Base-by-base conservation (phyloP, 257 asterid species). In the Catharanthus roseus region DNA sequence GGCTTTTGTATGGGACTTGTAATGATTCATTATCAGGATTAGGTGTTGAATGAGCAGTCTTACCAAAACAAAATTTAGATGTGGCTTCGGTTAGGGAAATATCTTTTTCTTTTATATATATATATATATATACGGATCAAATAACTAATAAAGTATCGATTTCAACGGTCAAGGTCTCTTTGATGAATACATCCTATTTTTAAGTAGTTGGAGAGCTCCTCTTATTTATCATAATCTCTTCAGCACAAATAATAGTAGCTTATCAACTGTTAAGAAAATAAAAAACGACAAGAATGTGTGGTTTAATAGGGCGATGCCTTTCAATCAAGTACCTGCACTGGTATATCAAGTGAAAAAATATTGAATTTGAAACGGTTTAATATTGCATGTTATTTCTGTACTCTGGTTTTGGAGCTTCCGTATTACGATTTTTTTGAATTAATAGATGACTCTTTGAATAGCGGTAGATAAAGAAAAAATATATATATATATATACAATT, bases 31-130 rank as follows among this genome's bases (percentile, higher is more conserved):
- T 61, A 18, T 61, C 67, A 61, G 28, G 67, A 61, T 61, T 61
- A 61, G 67, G 67, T 61, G 45, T 31, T 61, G 67, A n/a, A 61
- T 18, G 28, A 33, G 67, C 67, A 61, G 24, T 61, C 28, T 61
- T 61, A 61, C 67, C 67, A 34, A 31, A 60, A 58, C 10, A 28
- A 29, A 34, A 31, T 13, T 2, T n/a, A n/a, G n/a, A n/a, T 19
- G 58, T 18, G 19, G 66, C n/a, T n/a, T n/a, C n/a, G 28, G 28
- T 51, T 51, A 0, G 1, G 26, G 65, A 57, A 36, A 2, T 13
- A 36, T 57, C 38, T 28, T 16, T 28, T n/a, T n/a, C n/a, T n/a
- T n/a, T n/a, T n/a, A n/a, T n/a, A n/a, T n/a, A n/a, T n/a, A n/a
- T n/a, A n/a, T n/a, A n/a, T n/a, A n/a, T n/a, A n/a, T 11, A 5